Evolutionary conservation across 768 basidiomycete genomes (phyloP).

Genomic region (Leccinum broughii): DNA sequence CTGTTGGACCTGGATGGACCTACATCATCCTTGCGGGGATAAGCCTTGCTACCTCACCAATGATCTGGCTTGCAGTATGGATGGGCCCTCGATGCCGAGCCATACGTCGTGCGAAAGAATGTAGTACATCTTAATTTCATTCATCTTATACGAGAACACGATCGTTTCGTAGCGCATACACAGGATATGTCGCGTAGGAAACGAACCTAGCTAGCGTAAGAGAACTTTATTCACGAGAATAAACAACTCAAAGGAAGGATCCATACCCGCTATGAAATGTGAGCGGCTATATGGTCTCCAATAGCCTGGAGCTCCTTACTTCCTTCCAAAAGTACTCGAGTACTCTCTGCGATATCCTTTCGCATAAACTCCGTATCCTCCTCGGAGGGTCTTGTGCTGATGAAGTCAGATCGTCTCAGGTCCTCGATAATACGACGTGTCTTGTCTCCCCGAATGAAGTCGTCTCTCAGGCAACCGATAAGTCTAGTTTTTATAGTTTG

Average conservation of each 20-base stretch:
- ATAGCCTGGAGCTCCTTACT: conserved; percentile 28
- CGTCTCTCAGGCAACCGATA: conserved; percentile 24
- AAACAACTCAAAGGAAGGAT: background rate
- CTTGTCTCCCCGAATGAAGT: conserved; percentile 29
- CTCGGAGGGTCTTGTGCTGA: conserved; percentile 18
- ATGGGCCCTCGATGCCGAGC: conserved; percentile 58
- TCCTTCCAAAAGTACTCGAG: conserved; percentile 28
- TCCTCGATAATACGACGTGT: conserved; percentile 27
- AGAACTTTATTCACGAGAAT: background rate
- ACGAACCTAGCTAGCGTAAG: background rate
- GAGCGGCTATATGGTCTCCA: conserved; percentile 25
- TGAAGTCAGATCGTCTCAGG: conserved; percentile 29
- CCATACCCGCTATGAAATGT: conserved; percentile 18
- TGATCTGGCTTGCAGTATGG: conserved; percentile 49
- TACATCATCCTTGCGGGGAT: conserved; percentile 61
- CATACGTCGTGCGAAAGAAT: conserved; percentile 24
- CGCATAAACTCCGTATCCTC: conserved; percentile 22
- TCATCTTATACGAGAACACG: background rate
- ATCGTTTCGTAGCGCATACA: background rate
- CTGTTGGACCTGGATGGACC: conserved; percentile 66
- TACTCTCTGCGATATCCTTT: conserved; percentile 27
- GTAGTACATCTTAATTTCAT: conserved; percentile 1
- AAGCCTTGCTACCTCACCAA: conserved; percentile 45
- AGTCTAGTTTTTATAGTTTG: conserved; percentile 21
- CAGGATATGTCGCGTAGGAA: background rate